Conservation (phyloP, 345 rosid genomes). For the Rhodamnia argentea region DNA sequence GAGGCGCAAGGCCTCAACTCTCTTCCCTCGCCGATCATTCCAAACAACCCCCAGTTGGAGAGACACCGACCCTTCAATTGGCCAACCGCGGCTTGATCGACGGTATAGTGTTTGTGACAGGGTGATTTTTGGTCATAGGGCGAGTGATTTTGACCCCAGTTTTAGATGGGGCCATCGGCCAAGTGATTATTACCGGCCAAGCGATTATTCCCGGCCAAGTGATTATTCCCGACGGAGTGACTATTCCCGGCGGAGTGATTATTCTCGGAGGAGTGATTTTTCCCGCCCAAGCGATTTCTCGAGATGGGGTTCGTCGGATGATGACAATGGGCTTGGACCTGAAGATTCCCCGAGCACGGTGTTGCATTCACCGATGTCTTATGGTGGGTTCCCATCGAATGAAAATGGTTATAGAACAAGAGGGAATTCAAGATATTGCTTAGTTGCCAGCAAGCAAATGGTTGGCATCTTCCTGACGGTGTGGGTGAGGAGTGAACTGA, state of each 20-base stretch:
- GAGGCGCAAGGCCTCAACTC: constrained; percentile 69
- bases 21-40: constrained; percentile 84
- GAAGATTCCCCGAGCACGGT: constrained; percentile 90
- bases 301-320: constrained; percentile 91
- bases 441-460: constrained; percentile 95
- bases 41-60: constrained; percentile 86
- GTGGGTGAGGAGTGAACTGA: constrained; percentile 87
- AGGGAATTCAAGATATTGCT: constrained; percentile 72
- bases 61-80: constrained; percentile 60
- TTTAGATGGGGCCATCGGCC: background rate
- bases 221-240: constrained; percentile 35
- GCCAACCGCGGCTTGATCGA: constrained; percentile 68
- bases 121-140: constrained; percentile 63
- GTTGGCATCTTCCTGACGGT: constrained; percentile 91
- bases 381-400: constrained; percentile 33
- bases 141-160: constrained; percentile 37
- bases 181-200: constrained; percentile 60
- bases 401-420: constrained; percentile 59
- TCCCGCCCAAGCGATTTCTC: constrained; percentile 91
- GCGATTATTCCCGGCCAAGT: constrained; percentile 36
- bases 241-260: constrained; percentile 18
- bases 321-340: constrained; percentile 72
- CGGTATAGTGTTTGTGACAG: constrained; percentile 93
- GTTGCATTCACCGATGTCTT: constrained; percentile 66
- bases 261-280: constrained; percentile 61